Evolutionary conservation across 257 asterid species (phyloP).

Genomic region (Solanum pimpinellifolium): DNA sequence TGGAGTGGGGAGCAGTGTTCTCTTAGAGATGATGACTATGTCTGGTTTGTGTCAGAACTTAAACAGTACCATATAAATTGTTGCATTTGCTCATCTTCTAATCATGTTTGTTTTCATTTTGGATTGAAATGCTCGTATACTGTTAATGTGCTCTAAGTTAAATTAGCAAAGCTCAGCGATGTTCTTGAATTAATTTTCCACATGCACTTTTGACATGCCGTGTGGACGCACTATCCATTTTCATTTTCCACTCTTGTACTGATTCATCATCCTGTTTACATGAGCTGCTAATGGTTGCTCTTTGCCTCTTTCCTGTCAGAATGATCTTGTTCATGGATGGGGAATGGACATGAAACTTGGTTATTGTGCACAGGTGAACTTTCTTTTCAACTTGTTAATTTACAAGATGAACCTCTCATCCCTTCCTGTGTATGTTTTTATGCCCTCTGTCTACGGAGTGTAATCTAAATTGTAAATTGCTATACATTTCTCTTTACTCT

Average conservation of each 20-base stretch:
- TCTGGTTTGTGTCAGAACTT: not conserved
- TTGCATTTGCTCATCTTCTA: not conserved
- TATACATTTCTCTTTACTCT: not conserved
- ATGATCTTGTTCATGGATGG: slow-evolving; percentile 99
- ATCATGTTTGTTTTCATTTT: not conserved
- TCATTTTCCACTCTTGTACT: not conserved
- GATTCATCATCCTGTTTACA: not conserved
- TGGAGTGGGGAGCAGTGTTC: not conserved
- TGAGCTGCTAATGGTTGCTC: not conserved
- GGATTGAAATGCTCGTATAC: not conserved
- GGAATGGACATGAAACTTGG: slow-evolving; percentile 99
- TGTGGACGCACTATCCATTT: not conserved
- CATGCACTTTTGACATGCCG: not conserved
- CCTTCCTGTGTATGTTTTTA: not conserved
- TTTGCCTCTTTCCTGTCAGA: slow-evolving; percentile 37
- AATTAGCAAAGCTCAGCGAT: not conserved
- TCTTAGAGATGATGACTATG: not conserved
- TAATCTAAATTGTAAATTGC: not conserved
- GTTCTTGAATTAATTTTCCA: not conserved
- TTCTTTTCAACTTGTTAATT: not conserved
- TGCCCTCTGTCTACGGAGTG: not conserved
- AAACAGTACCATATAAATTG: not conserved
- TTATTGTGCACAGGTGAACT: slow-evolving; percentile 82
- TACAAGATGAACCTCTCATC: not conserved
- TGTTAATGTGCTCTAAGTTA: not conserved